Base-by-base conservation (phyloP, 2,329 filamentous ascomycete species). In the Arthrinium phaeospermum region DNA sequence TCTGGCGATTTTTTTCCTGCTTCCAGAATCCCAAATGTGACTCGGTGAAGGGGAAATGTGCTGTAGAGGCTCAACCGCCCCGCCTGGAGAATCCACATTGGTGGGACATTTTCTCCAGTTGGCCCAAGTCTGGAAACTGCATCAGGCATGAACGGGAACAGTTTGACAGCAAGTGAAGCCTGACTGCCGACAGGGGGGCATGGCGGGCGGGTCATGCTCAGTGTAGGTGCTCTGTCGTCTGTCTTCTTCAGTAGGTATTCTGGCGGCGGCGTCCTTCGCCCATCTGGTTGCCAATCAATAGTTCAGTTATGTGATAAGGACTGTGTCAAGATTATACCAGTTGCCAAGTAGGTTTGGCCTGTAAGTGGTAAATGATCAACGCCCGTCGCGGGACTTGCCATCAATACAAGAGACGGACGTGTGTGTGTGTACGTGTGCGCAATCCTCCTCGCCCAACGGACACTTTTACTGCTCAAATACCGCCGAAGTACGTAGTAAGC, bases 21-120 rank as follows among this genome's bases (percentile, higher is more conserved):
- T 64, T 64, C 57, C 57, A 41, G 34, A 41, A 41, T 64, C 22
- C 57, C 57, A 37, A 64, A 41, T n/a, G 57, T 64, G 57, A 64
- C 57, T 64, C 57, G 57, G 57, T 64, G 57, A 64, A 64, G 57
- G 37, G 37, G 37, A 41, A 10, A 41, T 41, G 37, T 4, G 53
- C 57, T 64, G 57, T 7, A 34, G 57, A 64, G 57, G 57, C 57
- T 64, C 57, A 64, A 64, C 22, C 19, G 57, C 30, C 57, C 57
- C 57, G 57, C 57, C 57, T 41, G 57, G 22, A 24, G 41, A 37
- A 64, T 37, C 57, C 34, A 64, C 57, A 41, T 64, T 41, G 57
- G 57, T 64, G 57, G 57, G 57, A 64, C 57, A 64, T 64, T 41
- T 64, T 64, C 57, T 64, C 57, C 34, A 64, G 57, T 64, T 24